Evolutionary conservation across 129 eudicot genomes (phyloP).

Genomic region (Mikania micrantha): DNA sequence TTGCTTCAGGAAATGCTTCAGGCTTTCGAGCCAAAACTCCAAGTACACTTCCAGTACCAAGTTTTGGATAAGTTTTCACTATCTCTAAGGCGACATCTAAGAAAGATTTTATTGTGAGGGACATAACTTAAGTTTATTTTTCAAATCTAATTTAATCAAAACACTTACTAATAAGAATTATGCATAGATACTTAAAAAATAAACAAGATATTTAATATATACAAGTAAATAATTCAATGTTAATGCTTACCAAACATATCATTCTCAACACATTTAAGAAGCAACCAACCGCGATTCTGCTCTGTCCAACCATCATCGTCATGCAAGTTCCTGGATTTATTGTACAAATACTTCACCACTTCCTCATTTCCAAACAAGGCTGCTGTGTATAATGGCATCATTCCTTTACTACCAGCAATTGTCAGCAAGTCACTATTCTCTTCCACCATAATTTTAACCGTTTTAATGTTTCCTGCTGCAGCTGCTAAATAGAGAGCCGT

Average conservation of each 20-base stretch:
- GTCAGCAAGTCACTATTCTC: slow-evolving; percentile 10
- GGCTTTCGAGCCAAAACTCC: slow-evolving; percentile 1
- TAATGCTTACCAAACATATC: slow-evolving; percentile 32
- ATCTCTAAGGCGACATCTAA: slow-evolving; percentile 37
- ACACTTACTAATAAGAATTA: neutral
- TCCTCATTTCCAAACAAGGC: slow-evolving; percentile 27
- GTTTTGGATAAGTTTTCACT: neutral
- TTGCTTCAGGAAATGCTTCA: neutral
- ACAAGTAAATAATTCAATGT: neutral
- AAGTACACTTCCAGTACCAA: neutral
- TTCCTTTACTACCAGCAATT: slow-evolving; percentile 10
- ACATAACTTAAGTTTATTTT: neutral
- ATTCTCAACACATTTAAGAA: slow-evolving; percentile 12
- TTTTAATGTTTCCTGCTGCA: slow-evolving; percentile 19
- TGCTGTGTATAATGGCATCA: slow-evolving; percentile 26
- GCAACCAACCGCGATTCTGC: slow-evolving; percentile 17
- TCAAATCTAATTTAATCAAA: neutral
- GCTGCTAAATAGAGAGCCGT: slow-evolving; percentile 37
- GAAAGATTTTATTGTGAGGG: neutral
- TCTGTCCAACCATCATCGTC: slow-evolving; percentile 11
- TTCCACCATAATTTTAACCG: slow-evolving; percentile 17
- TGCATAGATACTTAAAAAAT: neutral
- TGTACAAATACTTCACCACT: slow-evolving; percentile 20
- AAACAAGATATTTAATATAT: neutral
- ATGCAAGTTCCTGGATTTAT: neutral